Evolutionary conservation across 257 asterid species (phyloP), one percentile per base, ranked within the genome.

Genomic region (Orobanche coerulescens): DNA sequence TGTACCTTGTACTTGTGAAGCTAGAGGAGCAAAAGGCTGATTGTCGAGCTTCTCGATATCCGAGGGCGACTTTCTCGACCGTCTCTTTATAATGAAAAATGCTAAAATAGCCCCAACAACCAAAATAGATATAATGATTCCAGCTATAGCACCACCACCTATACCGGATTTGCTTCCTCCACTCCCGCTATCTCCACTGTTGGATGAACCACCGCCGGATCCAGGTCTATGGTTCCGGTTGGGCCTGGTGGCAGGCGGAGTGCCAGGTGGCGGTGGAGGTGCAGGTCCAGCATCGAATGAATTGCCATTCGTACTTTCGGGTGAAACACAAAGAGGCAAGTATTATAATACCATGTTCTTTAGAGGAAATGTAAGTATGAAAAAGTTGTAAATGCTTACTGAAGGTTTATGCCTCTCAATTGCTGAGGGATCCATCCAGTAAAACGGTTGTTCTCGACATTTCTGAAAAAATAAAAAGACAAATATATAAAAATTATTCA

Each of bases 191-290:
- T 67, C 77, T 48, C 75, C 84, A 2, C 69, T 65, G 39, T 42
- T 71, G 14, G 87, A 66, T 5, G 90, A 74, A 61, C 77, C 54
- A 62, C 69, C 64, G 54, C 58, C 51, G 55, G 83, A 79, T 24
- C 90, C 89, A 18, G 90, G 58, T 30, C 68, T 74, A 47, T 73
- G 88, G 57, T 72, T 73, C 23, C 74, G 69, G 71, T 33, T 69
- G 53, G 92, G 90, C 48, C 74, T 79, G 74, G 62, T 62, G 73
- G 84, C 84, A 6, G 97, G 87, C 39, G 96, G 97, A 25, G 96
- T 79, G 72, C 97, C 96, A 25, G 96, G 97, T 19, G 97, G 97
- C 37, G 97, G 94, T 53, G 97, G 94, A 57, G 95, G 95, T 16
- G 95, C 98, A n/a, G 98, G 80, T 67, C 94, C 97, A 0, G 81